Evolutionary conservation across 305 asterid genomes (phyloP).

Genomic region (Striga hermonthica): DNA sequence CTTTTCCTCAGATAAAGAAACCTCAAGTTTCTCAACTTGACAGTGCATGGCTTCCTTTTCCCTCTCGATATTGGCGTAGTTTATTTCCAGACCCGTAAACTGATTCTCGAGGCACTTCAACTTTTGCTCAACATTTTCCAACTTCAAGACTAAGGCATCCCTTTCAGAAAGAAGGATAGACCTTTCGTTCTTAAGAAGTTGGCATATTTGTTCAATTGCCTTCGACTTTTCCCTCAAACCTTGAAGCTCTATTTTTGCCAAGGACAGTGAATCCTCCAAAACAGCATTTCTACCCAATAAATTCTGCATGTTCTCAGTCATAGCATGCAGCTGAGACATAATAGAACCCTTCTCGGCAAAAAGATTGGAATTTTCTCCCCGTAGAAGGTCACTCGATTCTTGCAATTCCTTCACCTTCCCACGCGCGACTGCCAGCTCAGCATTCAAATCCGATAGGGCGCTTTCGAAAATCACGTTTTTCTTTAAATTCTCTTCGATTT

Average conservation of each 20-base stretch:
- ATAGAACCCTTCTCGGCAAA: slow-evolving; percentile 67
- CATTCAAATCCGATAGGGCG: slow-evolving; percentile 47
- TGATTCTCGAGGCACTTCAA: slow-evolving; percentile 55
- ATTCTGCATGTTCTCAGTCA: slow-evolving; percentile 68
- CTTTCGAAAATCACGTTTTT: slow-evolving; percentile 46
- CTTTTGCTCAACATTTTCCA: slow-evolving; percentile 58
- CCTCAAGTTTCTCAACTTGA: slow-evolving; percentile 54
- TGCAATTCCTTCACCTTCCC: slow-evolving; percentile 12
- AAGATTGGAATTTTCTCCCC: slow-evolving; percentile 54
- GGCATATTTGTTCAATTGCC: slow-evolving; percentile 68
- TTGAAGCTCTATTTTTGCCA: slow-evolving; percentile 70
- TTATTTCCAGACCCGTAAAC: slow-evolving; percentile 60
- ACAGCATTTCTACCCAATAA: slow-evolving; percentile 62
- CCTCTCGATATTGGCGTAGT: slow-evolving; percentile 58
- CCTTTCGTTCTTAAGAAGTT: slow-evolving; percentile 63
- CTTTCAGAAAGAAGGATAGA: slow-evolving; percentile 60
- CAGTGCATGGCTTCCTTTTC: slow-evolving; percentile 56
- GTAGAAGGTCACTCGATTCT: too few relatives aligned
- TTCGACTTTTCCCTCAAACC: slow-evolving; percentile 80
- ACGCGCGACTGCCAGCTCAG: slow-evolving; percentile 52
- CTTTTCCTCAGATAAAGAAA: slow-evolving; percentile 59
- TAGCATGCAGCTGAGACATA: slow-evolving; percentile 59
- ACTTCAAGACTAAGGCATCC: slow-evolving; percentile 45
- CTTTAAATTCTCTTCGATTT: slow-evolving; percentile 53
- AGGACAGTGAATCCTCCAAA: slow-evolving; percentile 63